These are phyloP conservation scores for Parastagonospora nodorum DNA, from an alignment of 2,329 filamentous ascomycete genomes.

Conservation along the genomic window DNA sequence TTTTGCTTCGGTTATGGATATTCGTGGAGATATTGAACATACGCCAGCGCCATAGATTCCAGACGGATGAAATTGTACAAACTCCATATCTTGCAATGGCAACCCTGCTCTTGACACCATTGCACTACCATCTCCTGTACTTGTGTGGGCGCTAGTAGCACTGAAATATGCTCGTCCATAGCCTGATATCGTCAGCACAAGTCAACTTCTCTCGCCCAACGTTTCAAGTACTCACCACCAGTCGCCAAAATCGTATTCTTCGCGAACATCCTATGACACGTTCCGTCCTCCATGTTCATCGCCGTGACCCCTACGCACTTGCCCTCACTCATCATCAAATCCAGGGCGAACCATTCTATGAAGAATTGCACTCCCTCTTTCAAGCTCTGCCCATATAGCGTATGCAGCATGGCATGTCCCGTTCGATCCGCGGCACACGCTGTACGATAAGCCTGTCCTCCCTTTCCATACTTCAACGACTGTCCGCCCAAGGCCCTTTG, in stretches of 20 bases:
- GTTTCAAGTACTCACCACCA: constrained; percentile 37
- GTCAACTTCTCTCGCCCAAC: background rate
- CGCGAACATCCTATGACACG: constrained; percentile 54
- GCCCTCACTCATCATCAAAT: constrained; percentile 56
- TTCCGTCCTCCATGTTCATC: constrained; percentile 57
- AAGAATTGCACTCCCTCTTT: constrained; percentile 57
- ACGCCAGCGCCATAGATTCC: constrained; percentile 58
- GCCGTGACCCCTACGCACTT: constrained; percentile 54
- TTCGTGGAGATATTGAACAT: background rate
- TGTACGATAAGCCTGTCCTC: constrained; percentile 56
- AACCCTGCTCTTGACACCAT: constrained; percentile 57
- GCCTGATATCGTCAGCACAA: constrained; percentile 26
- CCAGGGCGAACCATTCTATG: constrained; percentile 57
- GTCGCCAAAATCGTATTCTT: constrained; percentile 56
- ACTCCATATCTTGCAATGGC: constrained; percentile 58
- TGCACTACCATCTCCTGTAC: constrained; percentile 57
- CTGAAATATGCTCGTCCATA: constrained; percentile 59
- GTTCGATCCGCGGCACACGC: constrained; percentile 55
- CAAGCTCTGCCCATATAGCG: constrained; percentile 56
- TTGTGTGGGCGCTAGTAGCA: constrained; percentile 56
- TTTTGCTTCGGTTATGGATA: background rate
- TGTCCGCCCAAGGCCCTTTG: constrained; percentile 57
- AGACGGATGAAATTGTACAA: constrained; percentile 58
- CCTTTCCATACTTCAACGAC: constrained; percentile 53
- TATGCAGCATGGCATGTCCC: constrained; percentile 58